Base-by-base conservation (phyloP, 495 filamentous ascomycete species). In the Bombardia bombarda region DNA sequence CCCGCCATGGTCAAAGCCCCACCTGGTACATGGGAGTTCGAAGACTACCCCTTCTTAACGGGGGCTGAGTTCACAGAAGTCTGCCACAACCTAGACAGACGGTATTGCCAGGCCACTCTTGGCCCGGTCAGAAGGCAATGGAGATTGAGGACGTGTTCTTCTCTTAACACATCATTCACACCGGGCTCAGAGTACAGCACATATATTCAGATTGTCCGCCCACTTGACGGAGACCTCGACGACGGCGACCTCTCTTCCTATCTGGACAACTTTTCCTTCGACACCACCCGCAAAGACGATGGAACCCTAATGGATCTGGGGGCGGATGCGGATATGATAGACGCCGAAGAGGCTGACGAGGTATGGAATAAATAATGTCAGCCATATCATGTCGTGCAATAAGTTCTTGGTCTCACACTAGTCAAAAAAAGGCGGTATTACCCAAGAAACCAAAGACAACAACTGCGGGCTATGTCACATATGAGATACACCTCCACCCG, bases 401-500 rank as follows among this genome's bases (percentile, higher is more conserved):
- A 12, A n/a, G 35, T 14, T n/a, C 7, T 33, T 18, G 23, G 18
- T 39, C 50, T 49, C 23, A 53, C 37, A 39, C 23, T 4, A 3
- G 7, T 35, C n/a, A n/a, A 9, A 38, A 8, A 19, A 14, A 49
- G 45, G 25, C 35, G 9, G 40, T 13, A 34, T 23, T 50, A n/a
- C 45, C 43, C 30, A 47, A 42, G 19, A 52, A 66, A 47, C 37
- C 37, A 42, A 36, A 34, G 22, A 36, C 42, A 1, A 26, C 40
- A 1, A 31, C 34, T 24, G 42, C 40, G n/a, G 56, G 60, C 28
- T 76, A 84, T 57, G 77, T 84, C 18, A 57, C 74, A 36, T 82
- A 82, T 52, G 75, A 79, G 49, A 69, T 79, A 46, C 69, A 78
- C 38, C 64, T 76, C 25, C 77, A 74, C 49, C 78, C 66, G 37